Evolutionary conservation across 2,329 filamentous ascomycete species (phyloP), one percentile per base, ranked within the genome.

Genomic region (Ceratocystis colombiana): DNA sequence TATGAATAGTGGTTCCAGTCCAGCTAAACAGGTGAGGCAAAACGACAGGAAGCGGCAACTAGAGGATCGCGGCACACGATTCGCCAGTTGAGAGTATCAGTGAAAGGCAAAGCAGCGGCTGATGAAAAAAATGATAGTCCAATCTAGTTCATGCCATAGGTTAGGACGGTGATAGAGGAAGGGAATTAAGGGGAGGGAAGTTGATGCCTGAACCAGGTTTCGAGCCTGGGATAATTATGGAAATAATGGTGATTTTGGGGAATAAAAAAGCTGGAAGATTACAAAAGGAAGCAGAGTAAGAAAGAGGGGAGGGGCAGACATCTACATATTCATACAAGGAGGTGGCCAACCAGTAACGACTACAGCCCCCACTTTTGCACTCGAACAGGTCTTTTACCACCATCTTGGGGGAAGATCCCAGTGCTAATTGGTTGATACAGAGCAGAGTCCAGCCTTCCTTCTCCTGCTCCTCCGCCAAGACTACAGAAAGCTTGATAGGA

Each of bases 11-110:
- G 10, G 33, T 17, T 59, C 53, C 15, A 17, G 28, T n/a, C 53
- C n/a, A 17, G n/a, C 53, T n/a, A 59, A 59, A 8, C 15, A 22
- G 53, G 28, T 30, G 7, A 59, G 53, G 15, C 53, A 17, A 59
- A 59, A 59, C 53, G 17, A 17, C 53, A n/a, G 28, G 53, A 20
- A 33, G 53, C 53, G 53, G 53, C 28, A 59, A 59, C 3, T 59
- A 30, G 28, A 30, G 12, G 8, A 20, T 20, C 3, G 53, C 12
- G 28, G 25, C 12, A 59, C 28, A 33, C 53, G 12, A 59, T 59
- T 59, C 53, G 53, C 28, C 53, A 59, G 53, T 59, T 59, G 28
- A 25, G 10, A 25, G 53, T 59, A 59, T 59, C 53, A 59, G 28
- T 33, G 6, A 17, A 17, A n/a, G 28, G 25, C 33, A 15, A 59